Base-by-base conservation (phyloP, 106 monocot species). In the Dioscorea dumetorum region DNA sequence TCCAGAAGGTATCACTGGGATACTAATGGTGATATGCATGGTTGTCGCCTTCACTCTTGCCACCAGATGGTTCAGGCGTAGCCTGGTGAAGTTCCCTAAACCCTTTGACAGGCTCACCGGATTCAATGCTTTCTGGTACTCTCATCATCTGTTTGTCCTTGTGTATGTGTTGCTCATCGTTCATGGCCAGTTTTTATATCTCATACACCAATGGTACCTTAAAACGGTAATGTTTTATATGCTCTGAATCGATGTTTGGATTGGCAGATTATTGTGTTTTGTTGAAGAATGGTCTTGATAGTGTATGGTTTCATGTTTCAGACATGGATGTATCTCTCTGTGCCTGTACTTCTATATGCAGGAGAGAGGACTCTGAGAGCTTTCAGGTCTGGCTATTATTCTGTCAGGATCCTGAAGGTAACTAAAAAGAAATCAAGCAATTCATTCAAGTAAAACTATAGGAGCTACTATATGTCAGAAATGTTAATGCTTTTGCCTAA, bases 71-170 rank as follows among this genome's bases (percentile, higher is more conserved):
- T 94, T 90, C 66, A 70, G 94, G 5, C 87, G 94, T 8, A 94
- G 72, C 67, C 57, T 81, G 24, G 78, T 94, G n/a, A 94, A 83
- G 77, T 76, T 94, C 17, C 90, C 87, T 2, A 76, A 73, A 54
- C 90, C 94, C 23, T 75, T 94, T 13, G 80, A 91, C 61, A 69
- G 83, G 66, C 69, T 94, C 3, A 85, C 87, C 1, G 94, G 94
- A n/a, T 94, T 84, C 78, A 94, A 94, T 73, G 90, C 94, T 41
- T 94, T 94, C 60, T 94, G 94, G 94, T 94, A 94, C 69, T 94
- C 94, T 17, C 94, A 94, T 62, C 94, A 94, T 68, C 69, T 94
- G 66, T 82, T 94, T 32, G 65, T 83, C 21, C 49, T 90, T 24
- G 94, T 94, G 21, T 94, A 94, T 67, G 64, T 83, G 17, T 66